Conservation (phyloP, 148 eudicot genomes). For the Fallopia convolvulus region DNA sequence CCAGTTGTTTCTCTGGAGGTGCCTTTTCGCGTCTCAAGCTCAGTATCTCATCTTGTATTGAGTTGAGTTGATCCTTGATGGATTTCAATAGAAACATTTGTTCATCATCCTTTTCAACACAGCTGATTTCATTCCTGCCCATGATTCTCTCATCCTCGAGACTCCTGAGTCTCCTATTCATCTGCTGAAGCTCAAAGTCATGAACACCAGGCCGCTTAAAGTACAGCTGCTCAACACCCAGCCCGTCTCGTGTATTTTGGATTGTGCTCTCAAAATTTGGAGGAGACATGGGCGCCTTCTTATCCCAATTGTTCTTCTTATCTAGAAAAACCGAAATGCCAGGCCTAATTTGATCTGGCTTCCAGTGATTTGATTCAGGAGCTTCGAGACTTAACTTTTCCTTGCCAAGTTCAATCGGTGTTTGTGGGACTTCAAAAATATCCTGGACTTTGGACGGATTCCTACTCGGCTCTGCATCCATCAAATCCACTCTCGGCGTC, state of each 20-base stretch:
- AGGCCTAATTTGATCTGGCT: neutral
- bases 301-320: neutral
- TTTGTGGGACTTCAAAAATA: neutral
- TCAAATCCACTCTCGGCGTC: neutral
- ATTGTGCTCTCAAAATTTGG: neutral
- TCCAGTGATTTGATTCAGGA: neutral
- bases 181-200: slow-evolving; percentile 36
- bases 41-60: slow-evolving; percentile 50
- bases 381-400: neutral
- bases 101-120: slow-evolving; percentile 28
- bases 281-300: slow-evolving; percentile 1
- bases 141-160: slow-evolving; percentile 38
- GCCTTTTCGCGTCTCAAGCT: slow-evolving; percentile 29
- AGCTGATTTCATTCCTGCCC: slow-evolving; percentile 16
- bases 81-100: slow-evolving; percentile 49
- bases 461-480: slow-evolving; percentile 5
- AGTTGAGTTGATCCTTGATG: slow-evolving; percentile 52
- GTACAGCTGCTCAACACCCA: slow-evolving; percentile 24
- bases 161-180: slow-evolving; percentile 42
- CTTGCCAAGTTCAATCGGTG: neutral
- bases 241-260: slow-evolving; percentile 3
- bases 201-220: slow-evolving; percentile 30
- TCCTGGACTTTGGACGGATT: neutral
- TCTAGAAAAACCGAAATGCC: neutral
- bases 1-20: slow-evolving; percentile 23